phyloP scores from a whole-genome alignment of 768 basidiomycete genomes.

The Boletus sp. region DNA sequence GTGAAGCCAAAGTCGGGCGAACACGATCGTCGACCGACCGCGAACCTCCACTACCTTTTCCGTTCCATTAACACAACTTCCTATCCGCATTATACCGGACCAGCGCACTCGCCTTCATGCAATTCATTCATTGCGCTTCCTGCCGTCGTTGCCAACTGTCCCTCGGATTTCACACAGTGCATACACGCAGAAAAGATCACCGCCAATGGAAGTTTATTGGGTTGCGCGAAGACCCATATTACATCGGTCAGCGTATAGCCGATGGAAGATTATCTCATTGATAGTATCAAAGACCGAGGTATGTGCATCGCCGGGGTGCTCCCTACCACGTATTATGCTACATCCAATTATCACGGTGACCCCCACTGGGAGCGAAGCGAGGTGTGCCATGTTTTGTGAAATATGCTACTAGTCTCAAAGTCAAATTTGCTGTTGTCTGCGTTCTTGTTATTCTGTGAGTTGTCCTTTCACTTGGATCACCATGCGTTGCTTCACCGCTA shows the following conservation, averaged over 20 bases:
- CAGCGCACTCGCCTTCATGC: conserved; percentile 52
- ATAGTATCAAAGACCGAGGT: conserved; percentile 1
- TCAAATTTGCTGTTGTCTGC: no score
- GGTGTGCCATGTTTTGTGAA: no score
- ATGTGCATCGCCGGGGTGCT: no score
- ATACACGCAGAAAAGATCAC: conserved; percentile 47
- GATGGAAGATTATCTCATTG: conserved; percentile 29
- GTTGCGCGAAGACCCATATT: conserved; percentile 46
- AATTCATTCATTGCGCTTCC: conserved; percentile 38
- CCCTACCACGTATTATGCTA: no score
- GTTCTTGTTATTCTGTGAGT: no score
- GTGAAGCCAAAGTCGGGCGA: conserved; percentile 17
- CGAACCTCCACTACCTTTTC: conserved; percentile 53
- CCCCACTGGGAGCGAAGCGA: no score
- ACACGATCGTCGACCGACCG: conserved; percentile 34
- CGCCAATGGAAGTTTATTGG: conserved; percentile 40
- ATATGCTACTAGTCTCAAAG: no score
- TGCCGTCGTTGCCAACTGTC: conserved; percentile 45
- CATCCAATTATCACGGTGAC: no score
- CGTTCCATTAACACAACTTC: conserved; percentile 52
- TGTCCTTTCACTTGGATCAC: no score
- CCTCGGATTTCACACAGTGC: conserved; percentile 50
- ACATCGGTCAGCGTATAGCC: conserved; percentile 46
- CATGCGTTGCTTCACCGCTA: no score
- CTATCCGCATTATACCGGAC: conserved; percentile 44